phyloP scores from a whole-genome alignment of 495 filamentous ascomycete species.

The Trichoderma asperelloides region DNA sequence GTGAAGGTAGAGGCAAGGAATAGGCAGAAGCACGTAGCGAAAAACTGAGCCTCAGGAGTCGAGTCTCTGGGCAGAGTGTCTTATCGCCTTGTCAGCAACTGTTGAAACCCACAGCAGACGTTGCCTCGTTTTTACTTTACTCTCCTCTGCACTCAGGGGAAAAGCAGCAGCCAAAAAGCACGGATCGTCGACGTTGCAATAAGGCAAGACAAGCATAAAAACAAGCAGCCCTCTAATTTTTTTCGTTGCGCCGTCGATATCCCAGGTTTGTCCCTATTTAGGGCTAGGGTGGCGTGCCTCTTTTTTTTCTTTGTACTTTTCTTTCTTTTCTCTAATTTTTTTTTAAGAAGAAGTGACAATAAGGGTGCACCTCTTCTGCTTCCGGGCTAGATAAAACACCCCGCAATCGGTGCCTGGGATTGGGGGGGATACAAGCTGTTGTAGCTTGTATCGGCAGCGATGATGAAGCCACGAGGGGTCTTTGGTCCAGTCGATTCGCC shows the following conservation, averaged over 20 bases:
- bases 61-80: too few relatives aligned
- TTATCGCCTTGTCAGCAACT: too few relatives aligned
- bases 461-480: neutral
- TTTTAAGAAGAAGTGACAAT: neutral
- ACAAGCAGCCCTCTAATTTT: slow-evolving; percentile 1
- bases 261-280: neutral
- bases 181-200: neutral
- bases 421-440: too few relatives aligned
- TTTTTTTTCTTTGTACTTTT: neutral
- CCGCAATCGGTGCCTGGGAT: too few relatives aligned
- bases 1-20: too few relatives aligned
- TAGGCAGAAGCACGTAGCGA: too few relatives aligned
- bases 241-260: neutral
- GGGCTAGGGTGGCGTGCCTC: neutral
- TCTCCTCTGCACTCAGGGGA: neutral
- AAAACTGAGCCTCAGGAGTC: too few relatives aligned
- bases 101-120: neutral
- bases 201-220: slow-evolving; percentile 1
- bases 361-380: too few relatives aligned
- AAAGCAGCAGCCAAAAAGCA: neutral
- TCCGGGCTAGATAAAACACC: too few relatives aligned
- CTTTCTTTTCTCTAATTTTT: neutral
- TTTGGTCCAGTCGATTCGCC: neutral
- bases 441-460: too few relatives aligned
- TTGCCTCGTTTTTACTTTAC: neutral